Conservation (phyloP, 179 eudicot species). For the Beta lomatogona region DNA sequence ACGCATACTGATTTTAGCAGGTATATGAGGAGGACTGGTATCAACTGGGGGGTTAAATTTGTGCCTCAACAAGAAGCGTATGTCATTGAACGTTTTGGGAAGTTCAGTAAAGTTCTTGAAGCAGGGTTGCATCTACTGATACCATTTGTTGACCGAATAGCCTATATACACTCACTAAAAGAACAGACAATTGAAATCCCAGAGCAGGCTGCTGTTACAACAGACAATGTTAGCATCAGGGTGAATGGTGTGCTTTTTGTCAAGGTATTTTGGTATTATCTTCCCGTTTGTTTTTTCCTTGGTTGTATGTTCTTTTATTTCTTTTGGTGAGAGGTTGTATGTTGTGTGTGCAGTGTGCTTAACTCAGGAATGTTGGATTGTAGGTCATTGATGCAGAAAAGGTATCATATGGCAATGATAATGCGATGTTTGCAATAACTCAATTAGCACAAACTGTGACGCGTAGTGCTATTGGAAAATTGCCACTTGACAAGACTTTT, state of each 20-base stretch:
- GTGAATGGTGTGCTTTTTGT: constrained; percentile 94
- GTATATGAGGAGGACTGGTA: constrained; percentile 55
- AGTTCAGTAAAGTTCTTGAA: constrained; percentile 62
- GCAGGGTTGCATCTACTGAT: constrained; percentile 81
- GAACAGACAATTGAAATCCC: constrained; percentile 88
- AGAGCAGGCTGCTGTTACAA: constrained; percentile 86
- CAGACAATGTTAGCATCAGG: constrained; percentile 84
- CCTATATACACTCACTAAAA: constrained; percentile 85
- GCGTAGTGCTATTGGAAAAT: constrained; percentile 97
- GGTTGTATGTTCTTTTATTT: background rate
- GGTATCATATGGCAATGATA: constrained; percentile 95
- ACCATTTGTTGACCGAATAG: constrained; percentile 76
- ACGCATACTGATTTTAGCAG: constrained; percentile 31
- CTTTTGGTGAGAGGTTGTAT: background rate
- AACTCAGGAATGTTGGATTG: constrained; percentile 24
- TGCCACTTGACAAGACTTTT: constrained; percentile 89
- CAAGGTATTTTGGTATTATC: constrained; percentile 44
- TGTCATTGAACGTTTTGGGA: constrained; percentile 90
- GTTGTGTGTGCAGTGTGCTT: background rate
- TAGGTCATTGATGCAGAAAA: constrained; percentile 78
- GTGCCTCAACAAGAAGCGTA: constrained; percentile 89
- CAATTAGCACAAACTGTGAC: constrained; percentile 95
- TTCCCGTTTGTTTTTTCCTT: background rate
- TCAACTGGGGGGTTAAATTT: constrained; percentile 82
- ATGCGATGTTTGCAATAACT: constrained; percentile 79